These are phyloP conservation scores for Ambrosia hybrid DNA, from an alignment of 140 eudicot species.

Conservation along the genomic window DNA sequence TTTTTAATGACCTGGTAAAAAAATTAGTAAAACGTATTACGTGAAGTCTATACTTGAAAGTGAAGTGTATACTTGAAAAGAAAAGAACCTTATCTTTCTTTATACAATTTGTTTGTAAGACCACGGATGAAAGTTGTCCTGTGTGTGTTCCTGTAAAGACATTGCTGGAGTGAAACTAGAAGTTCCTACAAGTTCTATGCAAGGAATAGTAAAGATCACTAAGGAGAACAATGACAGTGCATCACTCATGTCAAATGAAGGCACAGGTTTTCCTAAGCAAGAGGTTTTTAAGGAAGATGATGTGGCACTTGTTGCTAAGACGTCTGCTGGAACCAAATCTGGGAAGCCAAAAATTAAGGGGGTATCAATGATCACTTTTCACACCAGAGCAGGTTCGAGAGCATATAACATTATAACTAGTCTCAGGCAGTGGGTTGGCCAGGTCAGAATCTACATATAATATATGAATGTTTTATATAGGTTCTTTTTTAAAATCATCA, in stretches of 20 bases:
- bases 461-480: slow-evolving; percentile 5
- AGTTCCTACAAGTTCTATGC: slow-evolving; percentile 38
- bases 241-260: slow-evolving; percentile 32
- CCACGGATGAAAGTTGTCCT: slow-evolving; percentile 65
- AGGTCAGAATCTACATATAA: slow-evolving; percentile 47
- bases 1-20: no score
- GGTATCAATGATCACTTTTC: slow-evolving; percentile 81
- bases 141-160: slow-evolving; percentile 82
- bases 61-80: no score
- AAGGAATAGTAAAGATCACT: slow-evolving; percentile 31
- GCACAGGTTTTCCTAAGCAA: slow-evolving; percentile 40
- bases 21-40: no score
- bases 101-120: no score
- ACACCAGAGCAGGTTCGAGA: slow-evolving; percentile 89
- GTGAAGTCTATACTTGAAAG: no score
- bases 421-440: slow-evolving; percentile 98
- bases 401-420: slow-evolving; percentile 84
- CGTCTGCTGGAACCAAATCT: slow-evolving; percentile 62
- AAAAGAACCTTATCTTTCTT: no score
- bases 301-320: slow-evolving; percentile 43
- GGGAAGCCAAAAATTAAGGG: slow-evolving; percentile 91
- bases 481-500: neutral
- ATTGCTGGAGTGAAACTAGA: slow-evolving; percentile 51
- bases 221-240: slow-evolving; percentile 37
- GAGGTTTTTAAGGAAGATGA: slow-evolving; percentile 50